A percentile compares a stretch with the other conserved stretches of the same genome.
Evolutionary conservation across 2,329 filamentous ascomycete species (phyloP).

Genomic region (Tolypocladium tropicale): DNA sequence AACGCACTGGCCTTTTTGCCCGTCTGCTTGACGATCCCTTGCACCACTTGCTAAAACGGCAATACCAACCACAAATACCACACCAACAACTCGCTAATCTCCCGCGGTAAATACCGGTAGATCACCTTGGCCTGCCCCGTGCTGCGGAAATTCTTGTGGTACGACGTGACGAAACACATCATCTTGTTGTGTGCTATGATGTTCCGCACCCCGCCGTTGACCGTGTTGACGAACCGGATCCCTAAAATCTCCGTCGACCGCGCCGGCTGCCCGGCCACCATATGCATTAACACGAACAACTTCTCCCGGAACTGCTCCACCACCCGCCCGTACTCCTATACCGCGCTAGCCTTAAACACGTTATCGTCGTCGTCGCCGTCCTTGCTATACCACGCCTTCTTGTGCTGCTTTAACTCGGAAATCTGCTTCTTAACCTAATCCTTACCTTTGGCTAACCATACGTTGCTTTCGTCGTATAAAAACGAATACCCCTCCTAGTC

Average conservation of each 20-base stretch:
- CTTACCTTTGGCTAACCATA: not conserved
- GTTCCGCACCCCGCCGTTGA: slow-evolving; percentile 5
- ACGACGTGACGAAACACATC: slow-evolving; percentile 10
- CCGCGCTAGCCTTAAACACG: not conserved
- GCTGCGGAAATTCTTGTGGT: slow-evolving; percentile 12
- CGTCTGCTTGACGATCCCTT: not conserved
- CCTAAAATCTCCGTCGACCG: slow-evolving; percentile 2
- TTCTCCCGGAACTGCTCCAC: slow-evolving; percentile 4
- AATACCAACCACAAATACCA: slow-evolving; percentile 15
- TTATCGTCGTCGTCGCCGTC: not conserved
- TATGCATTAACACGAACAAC: slow-evolving; percentile 6
- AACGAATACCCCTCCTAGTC: slow-evolving; percentile 1
- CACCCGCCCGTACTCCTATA: not conserved
- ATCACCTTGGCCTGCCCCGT: slow-evolving; percentile 13
- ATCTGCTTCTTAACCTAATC: not conserved
- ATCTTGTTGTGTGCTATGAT: slow-evolving; percentile 4
- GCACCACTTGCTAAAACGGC: slow-evolving; percentile 4
- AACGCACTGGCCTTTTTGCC: not conserved
- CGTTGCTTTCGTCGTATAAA: slow-evolving; percentile 2
- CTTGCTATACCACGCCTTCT: not conserved
- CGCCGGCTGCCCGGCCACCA: not conserved
- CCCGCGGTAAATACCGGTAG: slow-evolving; percentile 13
- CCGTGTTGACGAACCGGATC: slow-evolving; percentile 3
- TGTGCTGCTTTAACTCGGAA: not conserved
- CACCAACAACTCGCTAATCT: slow-evolving; percentile 13